A percentile compares a stretch with the other conserved stretches of the same genome.
Conservation (phyloP, 805 yeast species). For the Ascoidea asiatica region DNA sequence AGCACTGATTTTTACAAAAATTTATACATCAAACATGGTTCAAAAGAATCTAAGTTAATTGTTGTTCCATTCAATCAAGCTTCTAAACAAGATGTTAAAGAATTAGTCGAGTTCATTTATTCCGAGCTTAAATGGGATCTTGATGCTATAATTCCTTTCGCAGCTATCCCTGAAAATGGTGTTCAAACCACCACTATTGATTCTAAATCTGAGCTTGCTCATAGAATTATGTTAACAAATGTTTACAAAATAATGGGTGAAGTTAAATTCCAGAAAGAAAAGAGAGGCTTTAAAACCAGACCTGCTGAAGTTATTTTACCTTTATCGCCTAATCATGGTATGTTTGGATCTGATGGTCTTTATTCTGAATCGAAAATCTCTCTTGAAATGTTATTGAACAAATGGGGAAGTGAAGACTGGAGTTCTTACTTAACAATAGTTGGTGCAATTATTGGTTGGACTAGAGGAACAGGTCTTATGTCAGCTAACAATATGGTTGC, state of each 20-base stretch:
- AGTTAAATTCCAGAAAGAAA: slow-evolving; percentile 71
- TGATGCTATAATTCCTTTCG: slow-evolving; percentile 93
- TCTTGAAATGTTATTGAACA: slow-evolving; percentile 91
- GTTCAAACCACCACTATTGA: slow-evolving; percentile 87
- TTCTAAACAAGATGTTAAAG: slow-evolving; percentile 84
- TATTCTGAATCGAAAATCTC: slow-evolving; percentile 96
- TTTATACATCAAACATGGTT: slow-evolving; percentile 85
- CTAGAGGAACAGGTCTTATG: slow-evolving; percentile 99
- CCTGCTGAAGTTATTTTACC: slow-evolving; percentile 98
- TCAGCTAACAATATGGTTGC: slow-evolving; percentile 94
- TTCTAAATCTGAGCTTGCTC: slow-evolving; percentile 94
- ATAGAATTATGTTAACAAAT: slow-evolving; percentile 96
- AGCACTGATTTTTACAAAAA: slow-evolving; percentile 94
- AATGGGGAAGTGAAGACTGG: slow-evolving; percentile 99
- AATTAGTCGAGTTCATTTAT: slow-evolving; percentile 75
- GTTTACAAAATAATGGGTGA: slow-evolving; percentile 83
- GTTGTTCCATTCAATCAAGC: slow-evolving; percentile 99
- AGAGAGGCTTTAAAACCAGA: slow-evolving; percentile 74
- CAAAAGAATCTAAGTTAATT: slow-evolving; percentile 79
- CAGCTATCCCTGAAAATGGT: slow-evolving; percentile 99
- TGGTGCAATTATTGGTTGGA: slow-evolving; percentile 99
- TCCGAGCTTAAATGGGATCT: slow-evolving; percentile 73
- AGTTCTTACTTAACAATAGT: slow-evolving; percentile 84
- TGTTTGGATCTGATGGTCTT: slow-evolving; percentile 96
- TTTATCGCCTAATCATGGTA: slow-evolving; percentile 97